Conservation (phyloP, 1,284 basidiomycete species). For the Heterobasidion parviporum region DNA sequence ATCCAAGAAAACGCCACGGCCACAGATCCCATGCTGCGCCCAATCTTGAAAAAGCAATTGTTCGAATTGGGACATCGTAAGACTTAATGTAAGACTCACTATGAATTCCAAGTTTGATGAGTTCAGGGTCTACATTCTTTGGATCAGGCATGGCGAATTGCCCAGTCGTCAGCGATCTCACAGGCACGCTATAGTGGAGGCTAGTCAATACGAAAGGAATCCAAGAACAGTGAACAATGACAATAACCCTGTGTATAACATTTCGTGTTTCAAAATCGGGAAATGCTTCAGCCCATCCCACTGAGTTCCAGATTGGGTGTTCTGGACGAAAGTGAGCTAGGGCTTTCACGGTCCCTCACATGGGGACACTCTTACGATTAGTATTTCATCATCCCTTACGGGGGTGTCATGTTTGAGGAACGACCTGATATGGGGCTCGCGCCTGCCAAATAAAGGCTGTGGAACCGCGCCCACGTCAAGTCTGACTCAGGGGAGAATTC, state of each 20-base stretch:
- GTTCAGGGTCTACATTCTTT: slow-evolving; percentile 35
- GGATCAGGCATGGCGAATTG: slow-evolving; percentile 42
- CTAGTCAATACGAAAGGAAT: not conserved
- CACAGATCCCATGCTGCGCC: slow-evolving; percentile 68
- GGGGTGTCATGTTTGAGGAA: slow-evolving; percentile 16
- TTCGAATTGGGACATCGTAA: not conserved
- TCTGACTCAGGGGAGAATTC: not conserved
- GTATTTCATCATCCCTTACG: slow-evolving; percentile 49
- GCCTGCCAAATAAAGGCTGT: slow-evolving; percentile 51
- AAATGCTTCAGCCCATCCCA: slow-evolving; percentile 69
- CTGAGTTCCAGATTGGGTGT: slow-evolving; percentile 68
- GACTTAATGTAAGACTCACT: slow-evolving; percentile 30
- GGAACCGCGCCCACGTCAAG: not conserved
- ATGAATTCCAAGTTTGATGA: slow-evolving; percentile 55
- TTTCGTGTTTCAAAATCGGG: slow-evolving; percentile 41
- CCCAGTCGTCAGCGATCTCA: slow-evolving; percentile 35
- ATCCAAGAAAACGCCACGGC: slow-evolving; percentile 63
- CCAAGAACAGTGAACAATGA: not conserved
- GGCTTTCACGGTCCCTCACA: not conserved
- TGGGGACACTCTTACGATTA: slow-evolving; percentile 40
- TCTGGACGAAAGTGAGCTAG: slow-evolving; percentile 29
- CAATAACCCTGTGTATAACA: slow-evolving; percentile 58
- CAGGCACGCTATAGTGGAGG: slow-evolving; percentile 32
- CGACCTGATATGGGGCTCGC: slow-evolving; percentile 42
- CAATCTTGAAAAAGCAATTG: slow-evolving; percentile 37